Evolutionary conservation across 345 rosid genomes (phyloP), one percentile per base, ranked within the genome.

Genomic region (Eutrema japonicum): DNA sequence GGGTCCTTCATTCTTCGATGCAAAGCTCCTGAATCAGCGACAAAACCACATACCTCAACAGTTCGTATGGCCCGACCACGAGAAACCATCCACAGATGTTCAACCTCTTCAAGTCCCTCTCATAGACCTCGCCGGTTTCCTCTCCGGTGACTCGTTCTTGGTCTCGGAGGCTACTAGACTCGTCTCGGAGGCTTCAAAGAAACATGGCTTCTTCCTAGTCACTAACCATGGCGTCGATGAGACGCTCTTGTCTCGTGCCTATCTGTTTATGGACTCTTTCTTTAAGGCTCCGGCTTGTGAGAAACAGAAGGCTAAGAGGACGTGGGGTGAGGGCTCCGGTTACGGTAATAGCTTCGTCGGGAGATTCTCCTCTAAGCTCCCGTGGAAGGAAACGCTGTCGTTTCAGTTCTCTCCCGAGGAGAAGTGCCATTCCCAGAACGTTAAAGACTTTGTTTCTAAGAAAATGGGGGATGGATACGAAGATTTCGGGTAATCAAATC

Each of bases 341-440:
- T 93, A 91, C 27, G 89, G 96, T 10, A 91, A 93, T 71, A 94
- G 97, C 76, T 94, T 89, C 70, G 85, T 89, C 13, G 91, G 95
- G 10, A 85, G 98, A 70, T 94, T 84, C 71, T 77, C 87, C 16
- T 82, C 88, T 10, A 94, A 87, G 73, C 89, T 94, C 66, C 98
- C 98, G 0, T 94, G 97, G 98, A 94, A 94, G 57, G 98, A 94
- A 77, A 94, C 98, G 0, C 79, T 94, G 8, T 87, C 98, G 40
- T 88, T 94, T 81, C 57, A 76, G 32, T 87, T 80, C 58, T 82
- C 78, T 1, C 87, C 78, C 0, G 88, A 79, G 42, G 50, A 66
- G 46, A 72, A 42, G 56, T 36, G 27, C 11, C 71, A 55, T 26
- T 64, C 71, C 6, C 78, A 70, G 14, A 54, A 64, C 8, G 75